These are phyloP conservation scores for Garcileccinum viscosum DNA, from an alignment of 1,284 basidiomycete genomes.

Conservation along the genomic window DNA sequence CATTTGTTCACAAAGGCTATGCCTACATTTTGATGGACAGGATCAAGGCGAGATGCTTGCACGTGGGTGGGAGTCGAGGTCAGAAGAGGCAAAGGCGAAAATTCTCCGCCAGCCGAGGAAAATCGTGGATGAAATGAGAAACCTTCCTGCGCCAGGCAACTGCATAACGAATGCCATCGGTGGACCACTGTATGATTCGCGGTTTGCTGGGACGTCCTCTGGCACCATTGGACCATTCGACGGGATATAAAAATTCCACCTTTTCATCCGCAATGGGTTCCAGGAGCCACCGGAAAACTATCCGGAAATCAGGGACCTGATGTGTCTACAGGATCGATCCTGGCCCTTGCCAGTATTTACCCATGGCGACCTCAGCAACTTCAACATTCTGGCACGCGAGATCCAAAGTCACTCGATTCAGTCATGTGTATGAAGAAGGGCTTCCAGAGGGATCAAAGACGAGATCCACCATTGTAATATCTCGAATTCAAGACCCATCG, in stretches of 20 bases:
- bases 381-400: constrained; percentile 35
- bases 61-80: background rate
- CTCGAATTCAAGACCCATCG: background rate
- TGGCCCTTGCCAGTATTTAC: background rate
- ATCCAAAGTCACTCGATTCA: constrained; percentile 50
- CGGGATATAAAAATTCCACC: constrained; percentile 3
- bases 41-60: background rate
- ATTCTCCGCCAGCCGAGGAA: no score
- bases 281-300: background rate
- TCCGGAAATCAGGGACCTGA: background rate
- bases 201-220: background rate
- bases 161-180: no score
- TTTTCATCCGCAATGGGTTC: background rate
- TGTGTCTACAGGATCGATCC: background rate
- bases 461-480: no score
- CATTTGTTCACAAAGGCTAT: background rate
- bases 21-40: constrained; percentile 19
- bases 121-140: no score
- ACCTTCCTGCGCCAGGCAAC: no score
- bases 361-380: background rate
- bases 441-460: constrained; percentile 40
- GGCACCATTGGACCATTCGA: constrained; percentile 5
- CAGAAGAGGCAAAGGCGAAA: no score
- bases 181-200: no score
- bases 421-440: constrained; percentile 65